phyloP scores from a whole-genome alignment of 2,329 filamentous ascomycete genomes.

The Botrytis fabae region DNA sequence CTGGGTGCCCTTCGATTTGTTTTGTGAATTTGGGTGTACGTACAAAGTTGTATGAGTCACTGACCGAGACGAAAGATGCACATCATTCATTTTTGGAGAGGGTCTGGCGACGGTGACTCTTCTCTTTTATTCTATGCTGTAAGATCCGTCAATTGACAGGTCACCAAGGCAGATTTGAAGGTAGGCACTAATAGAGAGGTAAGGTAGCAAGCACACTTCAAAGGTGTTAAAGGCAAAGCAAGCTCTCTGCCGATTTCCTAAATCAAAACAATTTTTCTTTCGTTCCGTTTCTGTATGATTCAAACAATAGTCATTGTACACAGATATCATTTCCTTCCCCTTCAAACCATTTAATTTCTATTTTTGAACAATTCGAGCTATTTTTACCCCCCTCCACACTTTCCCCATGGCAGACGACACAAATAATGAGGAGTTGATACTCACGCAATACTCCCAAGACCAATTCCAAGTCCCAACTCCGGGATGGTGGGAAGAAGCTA shows the following conservation, averaged over 20 bases:
- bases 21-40: neutral
- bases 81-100: neutral
- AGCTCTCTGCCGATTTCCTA: neutral
- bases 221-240: neutral
- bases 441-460: constrained; percentile 12
- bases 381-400: neutral
- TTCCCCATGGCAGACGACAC: neutral
- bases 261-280: neutral
- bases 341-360: neutral
- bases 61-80: neutral
- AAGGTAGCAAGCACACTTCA: neutral
- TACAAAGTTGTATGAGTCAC: constrained; percentile 12
- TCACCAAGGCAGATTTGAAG: too few species aligned
- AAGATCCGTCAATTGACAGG: neutral
- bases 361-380: neutral
- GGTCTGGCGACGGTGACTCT: neutral
- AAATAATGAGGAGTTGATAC: neutral
- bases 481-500: constrained; percentile 2
- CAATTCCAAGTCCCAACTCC: constrained; percentile 2
- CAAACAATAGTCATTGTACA: neutral
- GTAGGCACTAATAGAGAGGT: neutral
- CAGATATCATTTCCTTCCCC: neutral
- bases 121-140: neutral
- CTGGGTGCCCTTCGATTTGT: neutral
- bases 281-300: neutral